Evolutionary conservation across 352 stramenopile genomes (phyloP), one percentile per base, ranked within the genome.

Genomic region (Phytophthora syringae): DNA sequence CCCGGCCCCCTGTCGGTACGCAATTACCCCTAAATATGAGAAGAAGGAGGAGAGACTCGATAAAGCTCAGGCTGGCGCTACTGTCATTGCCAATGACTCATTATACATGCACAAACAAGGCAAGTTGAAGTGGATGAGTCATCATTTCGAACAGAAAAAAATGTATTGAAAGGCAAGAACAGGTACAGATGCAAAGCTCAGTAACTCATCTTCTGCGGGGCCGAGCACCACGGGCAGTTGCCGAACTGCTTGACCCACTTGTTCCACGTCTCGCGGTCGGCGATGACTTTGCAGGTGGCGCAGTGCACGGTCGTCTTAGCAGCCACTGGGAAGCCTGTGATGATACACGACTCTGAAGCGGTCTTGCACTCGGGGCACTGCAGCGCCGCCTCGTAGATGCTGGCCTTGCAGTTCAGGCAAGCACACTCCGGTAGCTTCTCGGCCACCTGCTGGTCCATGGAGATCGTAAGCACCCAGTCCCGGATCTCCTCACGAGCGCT

Each of bases 381-480:
- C 21, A 96, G 70, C 16, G 77, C 79, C 2, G 77, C 86, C 65
- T 97, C 90, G 74, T 98, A 98, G 55, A 98, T 82, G 28, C 86
- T 92, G 1, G 88, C 88, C 52, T 92, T 87, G 43, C 83, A 93
- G 58, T 82, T 80, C 18, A 61, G 66, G 61, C 81, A 98, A 15
- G 80, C 74, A 32, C 78, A 79, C 59, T 93, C 84, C 0, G 86
- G 84, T 5, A 96, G 78, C 60, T 95, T 93, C 70, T 98, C 92
- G 18, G 97, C 90, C 21, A 98, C 89, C 44, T 97, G 83, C 60
- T 97, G 83, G 70, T 98, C 94, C 86, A 98, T 98, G n/a, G 93
- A 98, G 60, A 97, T 96, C 21, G 85, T 91, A 5, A 98, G 67
- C 22, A 98, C 94, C 94, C 94, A 98, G 67, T 98, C 94, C 16